A percentile compares a stretch with the other conserved stretches of the same genome.
Evolutionary conservation across 257 asterid genomes (phyloP).

Genomic region (Gardenia jasminoides): DNA sequence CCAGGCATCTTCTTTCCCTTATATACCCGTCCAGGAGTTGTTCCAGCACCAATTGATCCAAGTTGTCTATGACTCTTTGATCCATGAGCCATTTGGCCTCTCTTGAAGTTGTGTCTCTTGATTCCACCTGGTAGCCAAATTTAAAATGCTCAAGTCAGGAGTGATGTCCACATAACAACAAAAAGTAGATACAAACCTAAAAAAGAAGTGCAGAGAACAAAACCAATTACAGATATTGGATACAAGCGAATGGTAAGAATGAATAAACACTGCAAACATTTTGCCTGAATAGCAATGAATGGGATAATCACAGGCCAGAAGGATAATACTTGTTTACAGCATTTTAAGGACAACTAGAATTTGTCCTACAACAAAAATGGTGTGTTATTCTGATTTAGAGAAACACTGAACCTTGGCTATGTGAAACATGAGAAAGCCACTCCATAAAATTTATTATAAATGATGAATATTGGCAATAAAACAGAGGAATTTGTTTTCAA

Average conservation of each 20-base stretch:
- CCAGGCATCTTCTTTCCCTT: slow-evolving; percentile 98
- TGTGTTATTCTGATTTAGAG: neutral
- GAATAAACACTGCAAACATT: neutral
- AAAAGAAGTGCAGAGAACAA: neutral
- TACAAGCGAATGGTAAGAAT: neutral
- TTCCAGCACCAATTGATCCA: slow-evolving; percentile 97
- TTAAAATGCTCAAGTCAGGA: slow-evolving; percentile 7
- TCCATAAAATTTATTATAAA: neutral
- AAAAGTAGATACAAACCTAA: neutral
- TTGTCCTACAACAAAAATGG: neutral
- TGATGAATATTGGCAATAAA: neutral
- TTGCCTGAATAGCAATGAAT: neutral
- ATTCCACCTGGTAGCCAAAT: slow-evolving; percentile 69
- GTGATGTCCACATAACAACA: neutral
- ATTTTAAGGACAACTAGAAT: neutral
- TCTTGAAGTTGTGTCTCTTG: slow-evolving; percentile 86
- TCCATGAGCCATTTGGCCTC: slow-evolving; percentile 96
- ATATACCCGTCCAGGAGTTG: slow-evolving; percentile 95
- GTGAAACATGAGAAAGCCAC: neutral
- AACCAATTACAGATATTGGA: neutral
- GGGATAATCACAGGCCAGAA: neutral
- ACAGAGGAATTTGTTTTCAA: neutral
- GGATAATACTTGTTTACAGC: neutral
- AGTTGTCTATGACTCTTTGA: slow-evolving; percentile 92
- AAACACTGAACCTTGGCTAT: neutral